Percentiles rank a stretch among this genome's conserved stretches.
These are phyloP conservation scores for Fusarium globosum DNA, from an alignment of 2,329 filamentous ascomycete species.

Conservation along the genomic window DNA sequence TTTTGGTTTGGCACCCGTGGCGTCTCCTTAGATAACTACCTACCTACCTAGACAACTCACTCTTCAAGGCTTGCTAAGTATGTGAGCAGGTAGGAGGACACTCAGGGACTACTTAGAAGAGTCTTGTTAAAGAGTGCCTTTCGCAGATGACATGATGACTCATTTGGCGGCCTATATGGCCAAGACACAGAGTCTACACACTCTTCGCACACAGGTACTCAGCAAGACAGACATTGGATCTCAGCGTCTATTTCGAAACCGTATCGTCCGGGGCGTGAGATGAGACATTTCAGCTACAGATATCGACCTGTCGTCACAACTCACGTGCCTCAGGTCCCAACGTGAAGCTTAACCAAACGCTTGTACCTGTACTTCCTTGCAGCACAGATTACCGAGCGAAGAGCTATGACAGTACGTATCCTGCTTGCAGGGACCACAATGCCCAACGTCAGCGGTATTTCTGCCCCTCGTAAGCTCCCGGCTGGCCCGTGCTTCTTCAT, in stretches of 20 bases:
- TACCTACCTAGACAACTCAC: neutral
- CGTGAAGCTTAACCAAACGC: neutral
- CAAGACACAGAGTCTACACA: neutral
- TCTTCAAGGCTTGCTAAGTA: neutral
- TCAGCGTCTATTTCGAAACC: neutral
- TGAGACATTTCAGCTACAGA: slow-evolving; percentile 24
- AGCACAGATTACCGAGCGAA: slow-evolving; percentile 9
- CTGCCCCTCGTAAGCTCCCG: slow-evolving; percentile 38
- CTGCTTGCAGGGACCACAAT: neutral
- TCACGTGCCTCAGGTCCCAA: slow-evolving; percentile 29
- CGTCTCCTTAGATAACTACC: slow-evolving; percentile 9
- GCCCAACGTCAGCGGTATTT: slow-evolving; percentile 40
- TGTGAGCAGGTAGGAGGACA: neutral
- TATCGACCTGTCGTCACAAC: slow-evolving; percentile 18
- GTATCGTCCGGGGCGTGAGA: slow-evolving; percentile 18
- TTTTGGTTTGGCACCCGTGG: slow-evolving; percentile 30
- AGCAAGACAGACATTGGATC: neutral
- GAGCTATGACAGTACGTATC: slow-evolving; percentile 25
- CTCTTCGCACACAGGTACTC: slow-evolving; percentile 1
- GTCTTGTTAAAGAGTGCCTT: too few relatives aligned
- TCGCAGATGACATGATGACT: neutral
- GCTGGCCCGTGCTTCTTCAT: slow-evolving; percentile 39
- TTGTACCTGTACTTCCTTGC: slow-evolving; percentile 26
- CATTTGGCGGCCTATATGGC: neutral
- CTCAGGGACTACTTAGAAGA: neutral